These are phyloP conservation scores for Talaromyces wortmannii DNA, from an alignment of 495 filamentous ascomycete species.

Conservation along the genomic window DNA sequence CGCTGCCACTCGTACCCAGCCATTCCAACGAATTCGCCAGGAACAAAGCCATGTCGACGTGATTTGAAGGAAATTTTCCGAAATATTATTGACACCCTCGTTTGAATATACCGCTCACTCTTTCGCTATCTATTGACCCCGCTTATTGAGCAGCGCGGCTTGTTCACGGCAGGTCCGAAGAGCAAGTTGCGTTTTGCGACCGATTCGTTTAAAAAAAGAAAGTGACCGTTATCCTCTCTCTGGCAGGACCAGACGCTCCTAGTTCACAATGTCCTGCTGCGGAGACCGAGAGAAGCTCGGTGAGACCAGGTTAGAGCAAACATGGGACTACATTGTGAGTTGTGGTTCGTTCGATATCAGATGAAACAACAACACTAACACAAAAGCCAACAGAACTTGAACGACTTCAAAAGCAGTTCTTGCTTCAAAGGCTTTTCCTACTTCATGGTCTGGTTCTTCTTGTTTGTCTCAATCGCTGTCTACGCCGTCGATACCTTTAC, in stretches of 20 bases:
- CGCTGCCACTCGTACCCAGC: not conserved
- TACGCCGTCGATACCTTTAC: conserved; percentile 91
- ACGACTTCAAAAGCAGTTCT: conserved; percentile 78
- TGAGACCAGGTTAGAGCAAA: conserved; percentile 68
- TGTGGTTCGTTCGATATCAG: not conserved
- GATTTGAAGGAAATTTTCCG: not conserved
- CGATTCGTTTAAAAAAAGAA: not conserved
- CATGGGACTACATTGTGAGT: conserved; percentile 92
- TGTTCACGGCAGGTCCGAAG: conserved; percentile 6
- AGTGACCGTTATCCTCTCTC: conserved; percentile 4
- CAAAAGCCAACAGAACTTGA: conserved; percentile 60
- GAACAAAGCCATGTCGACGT: not conserved
- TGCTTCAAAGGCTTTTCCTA: conserved; percentile 76
- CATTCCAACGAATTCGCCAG: not conserved
- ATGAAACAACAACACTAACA: conserved; percentile 5
- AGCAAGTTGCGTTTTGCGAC: conserved; percentile 1
- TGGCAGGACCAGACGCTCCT: conserved; percentile 26
- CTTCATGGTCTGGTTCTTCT: conserved; percentile 71
- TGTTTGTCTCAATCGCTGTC: conserved; percentile 72
- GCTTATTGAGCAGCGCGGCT: not conserved
- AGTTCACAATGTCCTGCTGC: conserved; percentile 60
- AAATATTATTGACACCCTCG: not conserved
- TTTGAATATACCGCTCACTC: not conserved
- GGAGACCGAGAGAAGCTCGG: conserved; percentile 62
- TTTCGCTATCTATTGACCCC: not conserved